Conservation (phyloP, 208 protist species). For the Perkinsela sp. region DNA sequence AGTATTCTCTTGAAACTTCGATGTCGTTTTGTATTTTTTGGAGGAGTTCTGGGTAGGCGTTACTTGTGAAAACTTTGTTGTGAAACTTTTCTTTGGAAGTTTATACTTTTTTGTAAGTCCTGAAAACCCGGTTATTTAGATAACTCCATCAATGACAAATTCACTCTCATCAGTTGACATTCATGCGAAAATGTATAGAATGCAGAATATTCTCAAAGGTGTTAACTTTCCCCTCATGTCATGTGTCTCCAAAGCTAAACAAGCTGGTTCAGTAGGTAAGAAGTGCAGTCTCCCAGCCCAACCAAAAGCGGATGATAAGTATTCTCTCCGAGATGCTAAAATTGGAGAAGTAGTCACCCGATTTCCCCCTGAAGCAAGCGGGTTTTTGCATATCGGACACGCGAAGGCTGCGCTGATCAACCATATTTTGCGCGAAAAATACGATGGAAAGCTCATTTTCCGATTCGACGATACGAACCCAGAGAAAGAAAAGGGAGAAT, state of each 20-base stretch:
- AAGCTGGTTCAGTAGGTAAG: background rate
- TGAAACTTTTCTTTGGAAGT: too few relatives aligned
- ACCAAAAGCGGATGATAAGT: constrained; percentile 21
- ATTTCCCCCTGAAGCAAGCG: constrained; percentile 86
- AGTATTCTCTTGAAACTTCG: too few relatives aligned
- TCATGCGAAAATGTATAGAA: too few relatives aligned
- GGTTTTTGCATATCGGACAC: constrained; percentile 91
- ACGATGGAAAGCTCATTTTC: constrained; percentile 87
- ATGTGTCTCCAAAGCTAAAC: background rate
- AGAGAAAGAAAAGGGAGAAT: constrained; percentile 83
- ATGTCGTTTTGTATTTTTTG: too few relatives aligned
- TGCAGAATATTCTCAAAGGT: too few relatives aligned
- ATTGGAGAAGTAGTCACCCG: constrained; percentile 72
- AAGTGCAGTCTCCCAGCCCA: constrained; percentile 2
- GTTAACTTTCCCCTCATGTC: too few relatives aligned
- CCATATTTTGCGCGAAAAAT: constrained; percentile 75
- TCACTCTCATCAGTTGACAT: too few relatives aligned
- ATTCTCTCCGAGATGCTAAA: constrained; percentile 31
- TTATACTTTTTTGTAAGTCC: too few relatives aligned
- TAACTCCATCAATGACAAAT: too few relatives aligned
- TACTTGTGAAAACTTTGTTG: too few relatives aligned
- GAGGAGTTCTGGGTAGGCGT: too few relatives aligned
- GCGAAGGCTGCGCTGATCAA: constrained; percentile 93
- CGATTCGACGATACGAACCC: constrained; percentile 99
- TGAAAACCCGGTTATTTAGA: too few relatives aligned